Base-by-base conservation (phyloP, 257 asterid species). In the Marsdenia floribunda region DNA sequence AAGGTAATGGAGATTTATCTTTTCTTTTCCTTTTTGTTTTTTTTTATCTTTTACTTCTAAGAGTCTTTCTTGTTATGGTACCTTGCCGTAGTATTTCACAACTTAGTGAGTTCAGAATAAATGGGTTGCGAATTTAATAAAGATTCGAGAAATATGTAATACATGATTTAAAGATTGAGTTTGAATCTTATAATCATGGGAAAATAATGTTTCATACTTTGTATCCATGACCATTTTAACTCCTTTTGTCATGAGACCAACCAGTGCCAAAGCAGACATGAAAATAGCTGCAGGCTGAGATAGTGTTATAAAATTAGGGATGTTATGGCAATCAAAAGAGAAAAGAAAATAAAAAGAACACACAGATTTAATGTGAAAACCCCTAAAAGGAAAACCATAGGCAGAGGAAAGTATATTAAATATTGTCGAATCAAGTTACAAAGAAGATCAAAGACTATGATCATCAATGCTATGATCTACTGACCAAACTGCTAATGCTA, bases 1-100 rank as follows among this genome's bases (percentile, higher is more conserved):
- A 88, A 95, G 98, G 99, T 95, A 88, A 33, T 47, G 3, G 19
- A 74, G 52, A 35, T 69, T 50, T 44, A 7, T 14, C 3, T 76
- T 46, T 10, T 1, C 11, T 0, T 68, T 76, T 57, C n/a, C n/a
- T n/a, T n/a, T n/a, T n/a, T n/a, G n/a, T n/a, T n/a, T n/a, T n/a
- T n/a, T n/a, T n/a, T n/a, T n/a, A n/a, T n/a, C n/a, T 35, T 2
- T 14, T 33, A 15, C 1, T 26, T 35, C 33, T 47, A 29, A 12
- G 67, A 13, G 13, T 19, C n/a, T 21, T 12, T 22, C 21, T 69
- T 33, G 54, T 24, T 13, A n/a, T n/a, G n/a, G 47, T 42, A 42
- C 47, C 10, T 11, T n/a, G 0, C 71, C 18, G 11, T 35, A 44
- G 14, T 0, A 7, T 22, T 19, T 18, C 10, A 44, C 44, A 40